Base-by-base conservation (phyloP, 2,329 filamentous ascomycete species). In the Venturia asperata region DNA sequence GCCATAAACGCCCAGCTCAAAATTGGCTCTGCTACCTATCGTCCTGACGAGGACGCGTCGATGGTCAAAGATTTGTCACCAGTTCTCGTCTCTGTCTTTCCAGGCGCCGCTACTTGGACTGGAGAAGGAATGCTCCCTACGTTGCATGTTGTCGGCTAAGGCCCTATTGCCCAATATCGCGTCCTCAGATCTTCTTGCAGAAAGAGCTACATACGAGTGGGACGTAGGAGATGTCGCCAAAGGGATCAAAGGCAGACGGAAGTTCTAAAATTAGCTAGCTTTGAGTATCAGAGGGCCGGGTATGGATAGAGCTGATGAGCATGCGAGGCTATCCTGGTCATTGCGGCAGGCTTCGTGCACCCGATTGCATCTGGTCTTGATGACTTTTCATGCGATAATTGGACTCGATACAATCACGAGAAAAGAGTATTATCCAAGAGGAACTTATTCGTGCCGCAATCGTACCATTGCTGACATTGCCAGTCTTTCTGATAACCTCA, bases 1-100 rank as follows among this genome's bases (percentile, higher is more conserved):
- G 42, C 42, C 42, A 45, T 15, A n/a, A n/a, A 2, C 5, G 15
- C 42, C 42, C 13, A 45, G 15, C 42, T 45, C 42, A 19, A 45
- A 7, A 2, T 9, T 62, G 61, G 61, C 47, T 10, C 41, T 39
- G n/a, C 39, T 62, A 2, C 27, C 39, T 39, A 19, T 62, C 9
- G 42, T 47, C 39, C 30, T 39, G 15, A 43, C 60, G 34, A 62
- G n/a, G n/a, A 62, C 39, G 60, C 60, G 19, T 34, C 60, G 10
- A 62, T 62, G 2, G n/a, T n/a, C 5, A 47, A 43, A 21, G 37
- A 43, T 7, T 19, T 62, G 9, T 17, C 37, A 3, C 62, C 62
- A 27, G 61, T 61, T 49, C 68, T 67, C 45, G 68, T 67, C 15
- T 66, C 68, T 49, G 67, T 69, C 63, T 69, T 69, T 64, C 66